Conservation (phyloP, 768 basidiomycete genomes). For the Mycena epipterygia region DNA sequence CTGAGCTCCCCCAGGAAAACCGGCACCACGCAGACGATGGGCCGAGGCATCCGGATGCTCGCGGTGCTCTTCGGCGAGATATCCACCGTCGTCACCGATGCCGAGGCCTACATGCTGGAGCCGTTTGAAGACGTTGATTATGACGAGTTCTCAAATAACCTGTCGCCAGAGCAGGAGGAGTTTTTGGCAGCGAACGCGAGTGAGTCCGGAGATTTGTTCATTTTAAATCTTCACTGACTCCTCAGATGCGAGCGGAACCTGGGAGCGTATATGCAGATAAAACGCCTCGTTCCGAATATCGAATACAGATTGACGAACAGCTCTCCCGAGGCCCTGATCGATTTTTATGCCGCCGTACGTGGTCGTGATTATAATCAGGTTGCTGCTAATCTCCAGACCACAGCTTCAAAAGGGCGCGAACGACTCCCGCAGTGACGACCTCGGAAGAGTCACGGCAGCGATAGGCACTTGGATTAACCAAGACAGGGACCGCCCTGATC, state of each 20-base stretch:
- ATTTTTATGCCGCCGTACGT: constrained; percentile 5
- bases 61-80: constrained; percentile 22
- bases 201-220: not conserved
- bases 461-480: no score
- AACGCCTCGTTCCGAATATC: constrained; percentile 9
- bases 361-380: not conserved
- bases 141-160: not conserved
- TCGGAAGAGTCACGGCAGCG: not conserved
- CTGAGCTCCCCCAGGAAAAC: not conserved
- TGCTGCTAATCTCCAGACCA: not conserved
- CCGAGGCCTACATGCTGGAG: not conserved
- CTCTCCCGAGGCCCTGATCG: not conserved
- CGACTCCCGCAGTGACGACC: constrained; percentile 30
- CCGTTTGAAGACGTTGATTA: not conserved
- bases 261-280: not conserved
- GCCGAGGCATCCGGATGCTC: constrained; percentile 19
- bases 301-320: not conserved
- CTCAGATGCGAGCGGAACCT: constrained; percentile 18
- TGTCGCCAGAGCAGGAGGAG: not conserved
- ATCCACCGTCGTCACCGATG: not conserved
- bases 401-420: constrained; percentile 35
- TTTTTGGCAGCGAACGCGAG: constrained; percentile 15
- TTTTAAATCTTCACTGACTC: not conserved
- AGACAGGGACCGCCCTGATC: no score
- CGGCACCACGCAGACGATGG: not conserved